Conservation (phyloP, 1,139 yeast species). For the Saccharomyces hybrid region DNA sequence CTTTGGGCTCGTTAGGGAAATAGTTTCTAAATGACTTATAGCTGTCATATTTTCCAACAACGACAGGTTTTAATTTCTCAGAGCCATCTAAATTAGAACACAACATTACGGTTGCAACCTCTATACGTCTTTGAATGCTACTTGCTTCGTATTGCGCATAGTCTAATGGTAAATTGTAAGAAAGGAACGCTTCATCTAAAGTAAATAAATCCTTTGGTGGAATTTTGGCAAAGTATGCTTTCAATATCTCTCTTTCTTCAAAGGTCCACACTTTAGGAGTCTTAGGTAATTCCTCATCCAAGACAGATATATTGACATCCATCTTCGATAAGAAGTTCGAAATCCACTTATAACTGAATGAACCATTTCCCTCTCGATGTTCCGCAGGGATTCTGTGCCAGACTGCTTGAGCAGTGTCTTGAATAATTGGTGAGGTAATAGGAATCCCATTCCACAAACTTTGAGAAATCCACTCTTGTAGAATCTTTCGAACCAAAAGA, state of each 20-base stretch:
- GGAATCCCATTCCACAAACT: conserved; percentile 62
- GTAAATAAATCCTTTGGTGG: conserved; percentile 50
- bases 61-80: conserved; percentile 52
- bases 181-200: conserved; percentile 53
- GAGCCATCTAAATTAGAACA: conserved; percentile 58
- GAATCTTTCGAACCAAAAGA: conserved; percentile 47
- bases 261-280: conserved; percentile 55
- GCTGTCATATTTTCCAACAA: conserved; percentile 53
- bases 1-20: conserved; percentile 27
- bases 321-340: conserved; percentile 48
- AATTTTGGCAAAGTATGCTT: conserved; percentile 31
- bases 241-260: conserved; percentile 44
- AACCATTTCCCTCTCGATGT: conserved; percentile 54
- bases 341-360: conserved; percentile 61
- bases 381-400: conserved; percentile 53
- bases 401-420: conserved; percentile 55
- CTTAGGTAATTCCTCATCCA: conserved; percentile 39
- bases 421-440: conserved; percentile 54
- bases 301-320: conserved; percentile 44
- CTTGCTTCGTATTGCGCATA: conserved; percentile 50
- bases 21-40: conserved; percentile 42
- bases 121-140: conserved; percentile 29
- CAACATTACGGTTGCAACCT: conserved; percentile 48
- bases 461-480: conserved; percentile 63
- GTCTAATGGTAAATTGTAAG: conserved; percentile 55